Evolutionary conservation across 768 basidiomycete genomes (phyloP), one percentile per base, ranked within the genome.

Genomic region (Podaxis sp.): DNA sequence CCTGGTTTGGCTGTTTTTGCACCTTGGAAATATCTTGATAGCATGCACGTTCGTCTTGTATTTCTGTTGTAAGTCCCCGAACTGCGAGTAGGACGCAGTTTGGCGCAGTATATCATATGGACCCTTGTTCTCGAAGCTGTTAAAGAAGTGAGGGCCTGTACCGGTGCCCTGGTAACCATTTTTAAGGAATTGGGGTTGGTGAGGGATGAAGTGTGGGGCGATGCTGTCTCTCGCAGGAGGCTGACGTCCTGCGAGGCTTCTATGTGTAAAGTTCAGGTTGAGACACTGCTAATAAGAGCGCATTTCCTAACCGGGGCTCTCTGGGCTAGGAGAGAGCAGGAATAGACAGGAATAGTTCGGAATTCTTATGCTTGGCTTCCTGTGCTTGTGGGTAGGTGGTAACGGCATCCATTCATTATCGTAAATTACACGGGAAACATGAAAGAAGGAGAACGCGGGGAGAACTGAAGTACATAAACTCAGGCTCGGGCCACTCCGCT

Each of bases 141-240:
- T 37, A 66, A 49, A 1, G 70, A 60, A 13, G n/a, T 15, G 24
- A 77, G 67, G 8, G 60, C 61, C 48, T 68, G 63, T 50, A 60
- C 37, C 22, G 77, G 68, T 17, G 75, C 76, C 7, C 69, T 56
- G 13, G 77, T 77, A 20, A 78, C 71, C 4, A 75, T 75, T 46
- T 65, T 38, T 4, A 76, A 73, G 20, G 75, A 76, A 62, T 77
- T 77, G 49, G 76, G 76, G 66, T 77, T 78, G 66, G 77, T 76
- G 15, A 77, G 10, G 33, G 33, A 8, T 66, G 22, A 79, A 72
- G 33, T 76, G 62, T 17, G 64, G 65, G 37, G 68, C 56, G 24
- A 48, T 55, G 28, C 11, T 44, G 37, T 17, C 44, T 17, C n/a
- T 46, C 44, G 7, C 44, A 17, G 8, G 44, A 10, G 44, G 7